Evolutionary conservation across 2,329 filamentous ascomycete species (phyloP).

Genomic region (Pyrenophora tritici-repentis): DNA sequence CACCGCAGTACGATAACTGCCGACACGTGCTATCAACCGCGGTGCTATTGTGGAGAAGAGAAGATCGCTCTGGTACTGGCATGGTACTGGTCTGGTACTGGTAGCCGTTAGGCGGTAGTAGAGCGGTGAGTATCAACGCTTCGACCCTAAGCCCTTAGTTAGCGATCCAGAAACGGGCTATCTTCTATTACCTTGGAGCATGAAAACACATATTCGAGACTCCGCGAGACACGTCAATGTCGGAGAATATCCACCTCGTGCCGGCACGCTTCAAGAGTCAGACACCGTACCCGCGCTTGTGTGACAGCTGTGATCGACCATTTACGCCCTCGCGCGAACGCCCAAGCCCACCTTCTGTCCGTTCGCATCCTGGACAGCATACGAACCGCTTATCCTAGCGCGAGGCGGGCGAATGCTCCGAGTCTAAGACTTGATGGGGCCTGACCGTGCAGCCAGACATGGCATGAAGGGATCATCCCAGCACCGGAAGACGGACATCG

Average conservation of each 20-base stretch:
- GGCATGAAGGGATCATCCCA: conserved; percentile 8
- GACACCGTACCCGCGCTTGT: conserved; percentile 2
- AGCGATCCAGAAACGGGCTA: background rate
- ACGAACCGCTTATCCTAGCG: conserved; percentile 15
- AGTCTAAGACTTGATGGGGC: conserved; percentile 7
- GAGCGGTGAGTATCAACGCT: conserved; percentile 13
- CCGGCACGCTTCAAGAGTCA: conserved; percentile 15
- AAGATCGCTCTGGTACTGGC: conserved; percentile 10
- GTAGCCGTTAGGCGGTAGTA: background rate
- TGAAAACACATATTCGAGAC: conserved; percentile 6
- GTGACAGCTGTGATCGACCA: conserved; percentile 32
- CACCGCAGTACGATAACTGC: conserved; percentile 2
- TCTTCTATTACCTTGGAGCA: background rate
- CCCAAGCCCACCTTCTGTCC: conserved; percentile 13
- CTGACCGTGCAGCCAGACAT: conserved; percentile 6
- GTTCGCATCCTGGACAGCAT: conserved; percentile 11
- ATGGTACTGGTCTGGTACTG: background rate
- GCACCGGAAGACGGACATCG: background rate
- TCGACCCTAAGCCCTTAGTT: conserved; percentile 1
- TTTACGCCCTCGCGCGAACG: conserved; percentile 7
- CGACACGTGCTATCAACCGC: conserved; percentile 7
- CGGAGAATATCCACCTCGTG: conserved; percentile 15
- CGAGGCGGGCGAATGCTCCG: conserved; percentile 10
- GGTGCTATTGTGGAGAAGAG: conserved; percentile 19
- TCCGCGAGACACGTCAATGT: conserved; percentile 24